Base-by-base conservation (phyloP, 805 yeast species). In the Metschnikowia continentalis region DNA sequence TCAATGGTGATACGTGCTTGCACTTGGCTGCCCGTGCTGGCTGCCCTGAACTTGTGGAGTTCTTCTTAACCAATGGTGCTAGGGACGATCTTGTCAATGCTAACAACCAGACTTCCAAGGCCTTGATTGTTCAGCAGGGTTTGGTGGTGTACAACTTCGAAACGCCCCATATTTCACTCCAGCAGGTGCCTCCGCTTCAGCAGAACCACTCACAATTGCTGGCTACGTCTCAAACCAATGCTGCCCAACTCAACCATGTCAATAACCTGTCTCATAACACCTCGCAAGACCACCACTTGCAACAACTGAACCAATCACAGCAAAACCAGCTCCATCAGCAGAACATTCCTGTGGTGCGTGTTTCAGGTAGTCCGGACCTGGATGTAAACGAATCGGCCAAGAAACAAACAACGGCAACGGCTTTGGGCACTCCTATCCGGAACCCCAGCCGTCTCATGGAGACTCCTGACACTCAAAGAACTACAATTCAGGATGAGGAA, bases 21-120 rank as follows among this genome's bases (percentile, higher is more conserved):
- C 96, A 90, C 60, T 72, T 92, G 42, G 90, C 96, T 0, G 80
- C 82, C 14, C 74, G 81, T 35, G 70, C 80, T 7, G 96, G 96
- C 7, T 79, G 84, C 47, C 65, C 76, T 43, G 83, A 86, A 42
- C 79, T 94, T 50, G 91, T 87, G 8, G 89, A 87, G 55, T 88
- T 86, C 54, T 75, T 94, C 45, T 67, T 94, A 47, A 91, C 88
- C 55, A 86, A 88, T 50, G 97, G 97, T 35, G 97, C 97, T 7
- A 69, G 77, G 61, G 80, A 75, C 58, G 85, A 76, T 67, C 62
- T 74, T 46, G 61, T 62, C 42, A 74, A 78, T 65, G 58, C 75
- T 57, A 62, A 63, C 51, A 67, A 69, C 51, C 76, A 81, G 69
- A 70, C 79, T 53, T 65, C 76, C 51, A 66, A 77, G 63, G 62